Conservation (phyloP, 768 basidiomycete genomes). For the Termitomyces sp. region DNA sequence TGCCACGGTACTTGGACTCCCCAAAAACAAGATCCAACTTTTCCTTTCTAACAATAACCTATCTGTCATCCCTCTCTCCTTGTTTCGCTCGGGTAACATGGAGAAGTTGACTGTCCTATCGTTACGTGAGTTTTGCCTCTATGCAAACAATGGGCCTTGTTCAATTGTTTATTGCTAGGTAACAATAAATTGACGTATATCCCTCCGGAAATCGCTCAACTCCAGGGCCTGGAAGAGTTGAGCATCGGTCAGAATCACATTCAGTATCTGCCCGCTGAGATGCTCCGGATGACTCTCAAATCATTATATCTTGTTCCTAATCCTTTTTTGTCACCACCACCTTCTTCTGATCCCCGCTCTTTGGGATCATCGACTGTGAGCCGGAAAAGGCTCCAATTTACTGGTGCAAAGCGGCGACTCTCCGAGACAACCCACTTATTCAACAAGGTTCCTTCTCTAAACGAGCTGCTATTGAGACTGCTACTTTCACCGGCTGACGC, state of each 20-base stretch:
- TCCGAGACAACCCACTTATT: slow-evolving; percentile 20
- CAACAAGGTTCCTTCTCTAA: slow-evolving; percentile 24
- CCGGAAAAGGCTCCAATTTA: neutral
- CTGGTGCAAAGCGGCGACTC: slow-evolving; percentile 14
- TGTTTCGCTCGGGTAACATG: slow-evolving; percentile 41
- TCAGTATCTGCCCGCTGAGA: slow-evolving; percentile 60
- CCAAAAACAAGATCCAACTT: slow-evolving; percentile 50
- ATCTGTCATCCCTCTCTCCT: slow-evolving; percentile 45
- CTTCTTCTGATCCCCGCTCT: slow-evolving; percentile 1
- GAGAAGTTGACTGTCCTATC: slow-evolving; percentile 58
- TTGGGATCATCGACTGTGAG: slow-evolving; percentile 10
- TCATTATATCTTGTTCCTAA: slow-evolving; percentile 53
- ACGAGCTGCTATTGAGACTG: slow-evolving; percentile 31
- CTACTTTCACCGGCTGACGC: slow-evolving; percentile 24
- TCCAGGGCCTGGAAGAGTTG: slow-evolving; percentile 53
- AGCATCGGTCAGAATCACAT: slow-evolving; percentile 61
- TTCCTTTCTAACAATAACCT: slow-evolving; percentile 57
- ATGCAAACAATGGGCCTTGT: neutral
- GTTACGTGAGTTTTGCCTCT: slow-evolving; percentile 45
- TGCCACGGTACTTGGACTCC: slow-evolving; percentile 31
- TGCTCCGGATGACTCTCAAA: slow-evolving; percentile 51
- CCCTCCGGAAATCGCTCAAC: slow-evolving; percentile 58
- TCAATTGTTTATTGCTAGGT: slow-evolving; percentile 37
- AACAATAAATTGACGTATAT: slow-evolving; percentile 51
- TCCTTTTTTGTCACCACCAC: slow-evolving; percentile 43